A percentile compares a stretch with the other conserved stretches of the same genome.
Conservation (phyloP, 2,329 filamentous ascomycete genomes). For the Verticillium longisporum region DNA sequence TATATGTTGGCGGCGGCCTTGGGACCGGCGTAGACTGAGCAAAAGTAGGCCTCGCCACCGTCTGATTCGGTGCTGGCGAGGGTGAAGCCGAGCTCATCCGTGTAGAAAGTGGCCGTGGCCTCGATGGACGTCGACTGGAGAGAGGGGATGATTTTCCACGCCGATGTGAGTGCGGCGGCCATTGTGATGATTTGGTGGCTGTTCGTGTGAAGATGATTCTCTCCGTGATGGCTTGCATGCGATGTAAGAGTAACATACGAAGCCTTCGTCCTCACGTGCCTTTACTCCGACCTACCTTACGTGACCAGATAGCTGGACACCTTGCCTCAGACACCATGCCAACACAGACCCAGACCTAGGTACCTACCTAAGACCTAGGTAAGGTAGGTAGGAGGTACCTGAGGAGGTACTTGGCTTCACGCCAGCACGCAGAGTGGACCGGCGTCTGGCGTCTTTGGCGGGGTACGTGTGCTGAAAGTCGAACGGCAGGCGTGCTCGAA, state of each 20-base stretch:
- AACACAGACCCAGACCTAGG: too few species aligned
- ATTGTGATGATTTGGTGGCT: not conserved
- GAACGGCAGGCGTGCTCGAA: not conserved
- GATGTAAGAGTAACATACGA: too few species aligned
- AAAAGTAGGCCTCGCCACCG: constrained; percentile 1
- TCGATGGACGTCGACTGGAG: constrained; percentile 1
- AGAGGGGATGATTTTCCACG: constrained; percentile 7
- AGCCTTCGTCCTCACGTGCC: too few species aligned
- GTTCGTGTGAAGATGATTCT: too few species aligned
- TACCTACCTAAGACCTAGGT: too few species aligned
- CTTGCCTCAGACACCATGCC: too few species aligned
- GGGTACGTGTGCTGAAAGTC: not conserved
- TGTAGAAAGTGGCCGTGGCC: constrained; percentile 2
- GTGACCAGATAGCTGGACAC: too few species aligned
- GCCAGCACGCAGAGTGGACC: too few species aligned
- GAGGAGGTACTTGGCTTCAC: too few species aligned
- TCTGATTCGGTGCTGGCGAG: not conserved
- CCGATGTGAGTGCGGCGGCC: not conserved
- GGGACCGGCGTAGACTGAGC: constrained; percentile 1
- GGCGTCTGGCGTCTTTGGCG: not conserved
- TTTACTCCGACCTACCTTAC: too few species aligned
- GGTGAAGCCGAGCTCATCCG: constrained; percentile 1
- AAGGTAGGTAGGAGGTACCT: too few species aligned
- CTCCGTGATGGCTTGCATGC: too few species aligned
- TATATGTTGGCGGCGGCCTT: constrained; percentile 6